Percentiles rank a stretch among this genome's conserved stretches.
Conservation (phyloP, 2,329 filamentous ascomycete species). For the Malbranchea cinnamomea region DNA sequence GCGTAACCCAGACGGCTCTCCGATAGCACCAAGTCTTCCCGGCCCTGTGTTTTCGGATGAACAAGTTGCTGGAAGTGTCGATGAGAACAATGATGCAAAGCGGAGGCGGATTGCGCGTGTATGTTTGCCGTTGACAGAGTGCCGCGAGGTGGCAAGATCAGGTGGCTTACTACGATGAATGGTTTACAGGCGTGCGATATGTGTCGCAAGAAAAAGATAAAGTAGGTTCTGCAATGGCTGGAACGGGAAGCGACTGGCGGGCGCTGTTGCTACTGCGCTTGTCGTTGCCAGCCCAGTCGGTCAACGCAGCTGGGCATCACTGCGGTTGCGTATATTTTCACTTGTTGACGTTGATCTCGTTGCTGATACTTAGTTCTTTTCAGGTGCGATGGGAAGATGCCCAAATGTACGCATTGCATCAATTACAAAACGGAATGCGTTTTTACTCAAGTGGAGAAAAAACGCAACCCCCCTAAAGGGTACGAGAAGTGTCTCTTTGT, state of each 20-base stretch:
- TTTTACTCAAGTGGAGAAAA: slow-evolving; percentile 98
- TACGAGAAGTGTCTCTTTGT: slow-evolving; percentile 28
- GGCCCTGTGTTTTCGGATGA: slow-evolving; percentile 29
- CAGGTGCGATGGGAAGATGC: slow-evolving; percentile 94
- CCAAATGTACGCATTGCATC: slow-evolving; percentile 85
- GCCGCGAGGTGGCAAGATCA: background rate
- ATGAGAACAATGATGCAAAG: slow-evolving; percentile 64
- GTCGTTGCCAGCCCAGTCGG: no score
- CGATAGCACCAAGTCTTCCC: slow-evolving; percentile 37
- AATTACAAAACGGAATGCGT: slow-evolving; percentile 98
- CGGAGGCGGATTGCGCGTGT: slow-evolving; percentile 76
- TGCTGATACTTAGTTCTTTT: no score
- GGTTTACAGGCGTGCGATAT: slow-evolving; percentile 67
- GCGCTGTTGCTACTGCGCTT: no score
- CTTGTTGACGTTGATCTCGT: no score
- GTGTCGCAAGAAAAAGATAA: slow-evolving; percentile 88
- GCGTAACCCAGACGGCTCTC: slow-evolving; percentile 46
- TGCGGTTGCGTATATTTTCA: no score
- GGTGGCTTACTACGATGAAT: slow-evolving; percentile 6
- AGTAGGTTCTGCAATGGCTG: no score
- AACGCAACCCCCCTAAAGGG: slow-evolving; percentile 93
- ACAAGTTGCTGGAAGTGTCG: slow-evolving; percentile 27
- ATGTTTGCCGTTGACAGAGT: slow-evolving; percentile 22
- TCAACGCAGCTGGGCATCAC: no score
- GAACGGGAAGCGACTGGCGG: no score